Conservation (phyloP, 2,329 filamentous ascomycete genomes). For the Pseudogymnoascus sp. region DNA sequence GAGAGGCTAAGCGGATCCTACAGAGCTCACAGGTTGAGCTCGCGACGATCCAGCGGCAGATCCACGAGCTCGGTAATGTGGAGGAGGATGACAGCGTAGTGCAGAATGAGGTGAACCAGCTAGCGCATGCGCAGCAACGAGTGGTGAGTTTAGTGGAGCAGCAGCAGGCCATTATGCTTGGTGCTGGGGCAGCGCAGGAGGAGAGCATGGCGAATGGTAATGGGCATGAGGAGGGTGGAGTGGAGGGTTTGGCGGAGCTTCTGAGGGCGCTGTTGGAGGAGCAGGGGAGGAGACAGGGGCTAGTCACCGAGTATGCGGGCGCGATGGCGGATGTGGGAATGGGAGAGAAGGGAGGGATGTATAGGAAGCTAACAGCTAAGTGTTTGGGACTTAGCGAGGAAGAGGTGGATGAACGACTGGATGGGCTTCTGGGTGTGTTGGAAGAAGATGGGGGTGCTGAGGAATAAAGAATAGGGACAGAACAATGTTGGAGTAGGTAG, state of each 20-base stretch:
- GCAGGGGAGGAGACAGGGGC: constrained; percentile 39
- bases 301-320: constrained; percentile 60
- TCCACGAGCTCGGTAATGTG: constrained; percentile 40
- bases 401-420: constrained; percentile 56
- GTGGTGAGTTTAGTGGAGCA: constrained; percentile 30
- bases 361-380: constrained; percentile 58
- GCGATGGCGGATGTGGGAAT: constrained; percentile 61
- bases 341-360: constrained; percentile 65
- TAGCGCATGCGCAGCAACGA: constrained; percentile 15
- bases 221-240: constrained; percentile 31
- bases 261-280: constrained; percentile 44
- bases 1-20: constrained; percentile 57
- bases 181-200: constrained; percentile 34
- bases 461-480: background rate
- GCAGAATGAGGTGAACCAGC: constrained; percentile 18
- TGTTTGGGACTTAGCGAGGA: constrained; percentile 62
- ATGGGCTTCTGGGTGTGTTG: constrained; percentile 54
- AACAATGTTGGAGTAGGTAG: background rate
- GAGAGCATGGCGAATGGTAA: constrained; percentile 37
- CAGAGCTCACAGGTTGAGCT: constrained; percentile 61
- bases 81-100: constrained; percentile 18
- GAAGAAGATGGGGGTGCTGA: constrained; percentile 40
- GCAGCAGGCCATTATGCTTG: constrained; percentile 38
- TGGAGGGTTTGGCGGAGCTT: constrained; percentile 44
- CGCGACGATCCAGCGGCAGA: constrained; percentile 48